Evolutionary conservation across 768 basidiomycete genomes (phyloP).

Genomic region (Tubosaeta sp.): DNA sequence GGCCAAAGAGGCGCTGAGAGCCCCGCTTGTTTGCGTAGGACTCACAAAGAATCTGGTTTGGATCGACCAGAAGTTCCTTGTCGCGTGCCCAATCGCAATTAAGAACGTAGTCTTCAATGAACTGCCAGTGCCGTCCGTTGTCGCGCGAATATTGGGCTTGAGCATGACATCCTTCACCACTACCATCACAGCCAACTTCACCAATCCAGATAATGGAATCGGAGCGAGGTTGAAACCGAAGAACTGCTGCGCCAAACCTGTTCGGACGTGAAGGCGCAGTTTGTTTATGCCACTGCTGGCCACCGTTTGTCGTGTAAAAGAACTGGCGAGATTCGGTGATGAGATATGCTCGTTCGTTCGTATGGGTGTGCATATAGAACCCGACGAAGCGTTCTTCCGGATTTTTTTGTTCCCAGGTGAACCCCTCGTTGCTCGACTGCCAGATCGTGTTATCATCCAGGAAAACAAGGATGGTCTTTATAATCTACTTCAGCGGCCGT

Average conservation of each 20-base stretch:
- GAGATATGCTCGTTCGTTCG: constrained; percentile 82
- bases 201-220: constrained; percentile 92
- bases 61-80: constrained; percentile 70
- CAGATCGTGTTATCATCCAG: constrained; percentile 75
- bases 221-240: constrained; percentile 84
- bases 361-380: constrained; percentile 83
- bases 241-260: constrained; percentile 63
- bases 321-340: constrained; percentile 63
- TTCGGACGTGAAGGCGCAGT: constrained; percentile 72
- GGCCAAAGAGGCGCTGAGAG: constrained; percentile 55
- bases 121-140: constrained; percentile 73
- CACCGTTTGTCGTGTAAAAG: constrained; percentile 83
- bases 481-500: neutral
- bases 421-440: constrained; percentile 96
- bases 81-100: constrained; percentile 94
- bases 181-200: constrained; percentile 55
- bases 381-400: constrained; percentile 65
- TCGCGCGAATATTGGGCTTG: constrained; percentile 71
- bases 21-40: constrained; percentile 79
- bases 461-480: constrained; percentile 77
- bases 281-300: constrained; percentile 60
- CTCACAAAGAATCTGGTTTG: constrained; percentile 90
- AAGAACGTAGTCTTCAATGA: constrained; percentile 80
- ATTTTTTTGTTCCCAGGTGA: constrained; percentile 73
- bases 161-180: constrained; percentile 57